Base-by-base conservation (phyloP, 164 flowering plant genomes). In the Chimonanthus praecox region DNA sequence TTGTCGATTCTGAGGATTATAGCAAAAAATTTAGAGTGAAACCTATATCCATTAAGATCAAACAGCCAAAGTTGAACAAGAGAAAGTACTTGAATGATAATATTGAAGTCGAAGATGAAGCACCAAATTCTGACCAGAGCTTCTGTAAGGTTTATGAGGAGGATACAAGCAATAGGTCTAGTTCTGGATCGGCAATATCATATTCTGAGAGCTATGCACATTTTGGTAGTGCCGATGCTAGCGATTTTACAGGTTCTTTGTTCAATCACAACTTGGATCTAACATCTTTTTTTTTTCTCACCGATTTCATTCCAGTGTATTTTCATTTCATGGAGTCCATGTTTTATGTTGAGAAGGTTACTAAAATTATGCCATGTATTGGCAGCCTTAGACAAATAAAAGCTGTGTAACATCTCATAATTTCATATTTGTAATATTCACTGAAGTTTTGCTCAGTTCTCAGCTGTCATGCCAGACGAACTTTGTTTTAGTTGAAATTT, bases 101-200 rank as follows among this genome's bases (percentile, higher is more conserved):
- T 76, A 58, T 71, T 45, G 81, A 74, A 46, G 76, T 72, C 74
- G 83, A 77, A 71, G 80, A 82, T 45, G 70, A 73, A 72, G 43
- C 73, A 33, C 72, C 83, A 13, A 87, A 81, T 62, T 78, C 78
- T 76, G 80, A 74, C 63, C 85, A 82, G 43, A 87, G 86, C 65
- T 84, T 73, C 54, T 82, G 70, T 44, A 93, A 82, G 82, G 80
- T 66, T 61, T 20, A 81, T 16, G 97, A 94, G 77, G 99, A 96
- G 76, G 98, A 96, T 73, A 79, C 83, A 58, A 90, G 97, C 75
- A 92, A 90, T 73, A 81, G 97, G 78, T 96, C 99, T 48, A 96
- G 99, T 81, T 96, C 97, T 49, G 98, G 98, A 6, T 96, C 99
- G 3, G 98, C 94, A 21, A 82, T 90, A 73, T 96, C 99, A 16